A percentile compares a stretch with the other conserved stretches of the same genome.
phyloP scores from a whole-genome alignment of 805 yeast species.

The Candida sonorensis region DNA sequence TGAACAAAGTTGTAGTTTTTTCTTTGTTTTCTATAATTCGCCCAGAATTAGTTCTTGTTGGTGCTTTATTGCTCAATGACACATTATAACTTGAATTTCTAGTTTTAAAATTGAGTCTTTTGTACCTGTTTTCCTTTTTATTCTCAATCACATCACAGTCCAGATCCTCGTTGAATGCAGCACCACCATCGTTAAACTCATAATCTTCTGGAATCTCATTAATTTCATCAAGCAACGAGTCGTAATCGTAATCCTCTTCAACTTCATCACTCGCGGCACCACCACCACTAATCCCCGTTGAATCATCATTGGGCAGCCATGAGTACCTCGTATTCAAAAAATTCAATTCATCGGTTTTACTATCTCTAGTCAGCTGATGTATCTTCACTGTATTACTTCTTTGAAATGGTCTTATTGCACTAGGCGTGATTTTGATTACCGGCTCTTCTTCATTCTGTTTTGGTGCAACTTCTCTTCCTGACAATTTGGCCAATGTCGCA shows the following conservation, averaged over 20 bases:
- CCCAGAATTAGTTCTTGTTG: conserved; percentile 1
- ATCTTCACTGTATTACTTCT: conserved; percentile 7
- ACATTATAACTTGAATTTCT: neutral
- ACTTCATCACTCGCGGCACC: too few species aligned
- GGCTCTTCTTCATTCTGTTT: too few species aligned
- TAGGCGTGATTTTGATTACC: too few species aligned
- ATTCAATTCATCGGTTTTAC: conserved; percentile 13
- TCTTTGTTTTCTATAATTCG: conserved; percentile 17
- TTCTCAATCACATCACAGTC: too few species aligned
- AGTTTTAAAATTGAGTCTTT: too few species aligned
- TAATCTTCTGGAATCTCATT: conserved; percentile 31
- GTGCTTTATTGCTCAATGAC: neutral
- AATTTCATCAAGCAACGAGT: conserved; percentile 28
- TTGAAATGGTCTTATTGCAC: neutral
- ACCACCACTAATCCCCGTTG: too few species aligned
- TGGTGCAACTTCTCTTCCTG: neutral
- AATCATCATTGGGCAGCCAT: conserved; percentile 26
- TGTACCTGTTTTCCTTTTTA: too few species aligned
- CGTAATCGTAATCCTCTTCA: conserved; percentile 8
- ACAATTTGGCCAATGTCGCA: conserved; percentile 2
- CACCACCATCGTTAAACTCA: conserved; percentile 23
- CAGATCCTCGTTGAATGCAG: too few species aligned
- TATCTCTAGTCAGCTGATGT: conserved; percentile 13
- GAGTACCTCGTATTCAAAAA: conserved; percentile 19
- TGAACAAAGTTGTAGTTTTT: conserved; percentile 27